phyloP scores from a whole-genome alignment of 108 stramenopile species.

The Parietichytrium sp. region DNA sequence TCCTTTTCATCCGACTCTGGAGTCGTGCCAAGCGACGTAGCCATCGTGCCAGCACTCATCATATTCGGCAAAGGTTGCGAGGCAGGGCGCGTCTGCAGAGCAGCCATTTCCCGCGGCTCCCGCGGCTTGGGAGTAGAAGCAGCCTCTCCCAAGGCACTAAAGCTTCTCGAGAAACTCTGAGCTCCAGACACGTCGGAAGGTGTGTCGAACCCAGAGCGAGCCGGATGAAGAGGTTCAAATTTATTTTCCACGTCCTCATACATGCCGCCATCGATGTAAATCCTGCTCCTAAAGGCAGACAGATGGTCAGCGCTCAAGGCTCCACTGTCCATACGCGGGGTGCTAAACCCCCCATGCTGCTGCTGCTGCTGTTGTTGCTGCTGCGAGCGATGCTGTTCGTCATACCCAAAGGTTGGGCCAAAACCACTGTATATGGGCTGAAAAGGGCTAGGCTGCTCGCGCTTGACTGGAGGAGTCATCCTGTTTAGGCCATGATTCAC shows the following conservation, averaged over 20 bases:
- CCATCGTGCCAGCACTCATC: neutral
- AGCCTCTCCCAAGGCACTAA: neutral
- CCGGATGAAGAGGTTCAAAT: neutral
- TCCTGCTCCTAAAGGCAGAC: too few relatives aligned
- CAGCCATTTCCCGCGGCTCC: neutral
- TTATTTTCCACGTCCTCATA: neutral
- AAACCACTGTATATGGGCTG: too few relatives aligned
- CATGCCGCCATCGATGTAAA: neutral
- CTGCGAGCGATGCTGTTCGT: neutral
- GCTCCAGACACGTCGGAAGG: neutral
- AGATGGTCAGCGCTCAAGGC: too few relatives aligned
- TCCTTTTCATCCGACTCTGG: slow-evolving; percentile 11
- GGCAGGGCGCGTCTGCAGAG: neutral
- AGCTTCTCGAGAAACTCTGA: neutral
- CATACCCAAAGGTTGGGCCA: too few relatives aligned
- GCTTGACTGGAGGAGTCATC: too few relatives aligned
- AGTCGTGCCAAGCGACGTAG: neutral
- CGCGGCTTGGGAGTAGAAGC: neutral
- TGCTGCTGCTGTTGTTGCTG: neutral
- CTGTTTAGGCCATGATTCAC: too few relatives aligned
- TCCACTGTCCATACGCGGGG: too few relatives aligned
- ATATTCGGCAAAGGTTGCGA: neutral
- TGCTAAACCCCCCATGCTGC: too few relatives aligned
- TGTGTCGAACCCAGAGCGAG: neutral
- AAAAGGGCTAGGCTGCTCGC: slow-evolving; percentile 7